Base-by-base conservation (phyloP, 768 basidiomycete species). In the Podaxis rugospora region DNA sequence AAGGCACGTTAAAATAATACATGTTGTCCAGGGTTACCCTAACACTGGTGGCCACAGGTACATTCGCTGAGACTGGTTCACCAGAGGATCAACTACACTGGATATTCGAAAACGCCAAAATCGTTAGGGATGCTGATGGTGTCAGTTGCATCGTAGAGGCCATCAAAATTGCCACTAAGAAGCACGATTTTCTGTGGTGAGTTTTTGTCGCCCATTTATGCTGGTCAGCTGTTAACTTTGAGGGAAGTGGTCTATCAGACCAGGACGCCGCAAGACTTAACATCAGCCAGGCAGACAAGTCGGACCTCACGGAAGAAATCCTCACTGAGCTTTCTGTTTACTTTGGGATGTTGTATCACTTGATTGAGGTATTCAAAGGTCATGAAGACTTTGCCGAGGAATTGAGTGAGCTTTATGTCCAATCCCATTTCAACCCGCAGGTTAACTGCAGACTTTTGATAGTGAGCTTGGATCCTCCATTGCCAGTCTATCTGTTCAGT, bases 331-430 rank as follows among this genome's bases (percentile, higher is more conserved):
- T 97, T 59, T 93, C 93, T 7, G 87, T 95, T n/a, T 92, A 93
- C 68, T 83, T 98, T 32, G 94, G 92, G 7, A 93, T 98, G 87
- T 76, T 98, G 47, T 99, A 98, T 71, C 94, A 97, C 70, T 75
- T 98, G 57, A 88, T 98, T 13, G 96, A 98, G 75, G 83, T 95
- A 27, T 94, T 93, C 74, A 90, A 96, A 70, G 88, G 89, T 2
- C 90, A 97, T 65, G 93, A 95, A 61, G 88, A 94, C 66, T 98
- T 98, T 71, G 95, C 92, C 1, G 95, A 97, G 66, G 96, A 98
- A 74, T 79, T 98, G 51, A 98, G 96, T 97, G 74, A 80, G 95
- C 72, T 10, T 7, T 27, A 28, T 61, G 39, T 28, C 49, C 51
- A 46, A 53, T 51, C 42, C 25, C 46, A 51, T 35, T n/a, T 25